Evolutionary conservation across 192 early-diverging fungal genomes (phyloP).

Genomic region (Linnemannia elongata): DNA sequence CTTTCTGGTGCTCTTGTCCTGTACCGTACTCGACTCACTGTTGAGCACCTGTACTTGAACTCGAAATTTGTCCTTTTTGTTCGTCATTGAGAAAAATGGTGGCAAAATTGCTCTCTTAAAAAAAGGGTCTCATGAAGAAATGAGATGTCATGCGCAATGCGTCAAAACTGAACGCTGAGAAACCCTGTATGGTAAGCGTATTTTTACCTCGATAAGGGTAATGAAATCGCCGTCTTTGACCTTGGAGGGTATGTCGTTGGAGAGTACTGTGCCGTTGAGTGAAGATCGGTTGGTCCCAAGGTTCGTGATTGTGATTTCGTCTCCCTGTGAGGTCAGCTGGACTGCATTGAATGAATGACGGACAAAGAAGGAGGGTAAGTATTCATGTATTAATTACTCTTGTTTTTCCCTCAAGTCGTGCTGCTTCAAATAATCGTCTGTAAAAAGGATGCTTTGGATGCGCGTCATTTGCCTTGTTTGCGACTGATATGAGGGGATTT

Average conservation of each 20-base stretch:
- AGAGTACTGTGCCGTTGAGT: constrained; percentile 19
- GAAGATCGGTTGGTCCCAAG: constrained; percentile 42
- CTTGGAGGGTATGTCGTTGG: constrained; percentile 10
- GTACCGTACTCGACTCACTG: neutral
- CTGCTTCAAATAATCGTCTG: no score
- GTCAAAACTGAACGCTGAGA: neutral
- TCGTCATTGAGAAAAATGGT: neutral
- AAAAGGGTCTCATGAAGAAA: neutral
- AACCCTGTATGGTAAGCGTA: no score
- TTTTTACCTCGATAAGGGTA: constrained; percentile 43
- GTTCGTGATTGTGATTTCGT: constrained; percentile 17
- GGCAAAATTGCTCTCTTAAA: neutral
- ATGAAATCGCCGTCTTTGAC: constrained; percentile 14
- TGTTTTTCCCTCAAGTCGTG: no score
- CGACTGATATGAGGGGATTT: constrained; percentile 32
- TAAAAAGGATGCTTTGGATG: no score
- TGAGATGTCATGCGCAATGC: neutral
- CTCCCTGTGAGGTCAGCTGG: constrained; percentile 8
- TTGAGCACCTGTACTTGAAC: neutral
- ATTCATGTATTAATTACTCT: neutral
- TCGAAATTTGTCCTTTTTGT: neutral
- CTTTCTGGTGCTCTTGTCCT: neutral
- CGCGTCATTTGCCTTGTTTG: constrained; percentile 23
- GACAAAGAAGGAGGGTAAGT: neutral
- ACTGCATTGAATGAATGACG: constrained; percentile 1